Percentiles rank a stretch among this genome's conserved stretches.
Evolutionary conservation across 1,284 basidiomycete genomes (phyloP).

Genomic region (Ustilago cynodontis): DNA sequence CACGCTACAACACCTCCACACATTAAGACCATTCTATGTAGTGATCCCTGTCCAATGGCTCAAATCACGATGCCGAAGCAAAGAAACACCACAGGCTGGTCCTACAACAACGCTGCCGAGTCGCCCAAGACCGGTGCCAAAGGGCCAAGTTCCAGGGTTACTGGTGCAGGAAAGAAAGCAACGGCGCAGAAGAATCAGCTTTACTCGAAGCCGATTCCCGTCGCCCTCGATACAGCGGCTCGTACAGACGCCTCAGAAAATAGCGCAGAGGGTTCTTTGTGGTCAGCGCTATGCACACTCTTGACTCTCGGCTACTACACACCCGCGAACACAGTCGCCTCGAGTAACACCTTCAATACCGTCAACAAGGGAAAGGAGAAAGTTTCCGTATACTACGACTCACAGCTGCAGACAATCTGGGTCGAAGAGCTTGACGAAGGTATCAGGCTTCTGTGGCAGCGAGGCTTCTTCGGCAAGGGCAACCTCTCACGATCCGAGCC

Average conservation of each 20-base stretch:
- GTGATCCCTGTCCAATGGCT: no score
- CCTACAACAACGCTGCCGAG: slow-evolving; percentile 48
- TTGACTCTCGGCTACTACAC: slow-evolving; percentile 37
- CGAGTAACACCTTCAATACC: neutral
- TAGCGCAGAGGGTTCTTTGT: slow-evolving; percentile 11
- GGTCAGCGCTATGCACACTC: slow-evolving; percentile 21
- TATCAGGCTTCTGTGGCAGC: slow-evolving; percentile 79
- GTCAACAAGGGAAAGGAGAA: slow-evolving; percentile 24
- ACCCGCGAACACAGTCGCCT: neutral
- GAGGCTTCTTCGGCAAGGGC: slow-evolving; percentile 98
- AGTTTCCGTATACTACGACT: slow-evolving; percentile 50
- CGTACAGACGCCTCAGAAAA: neutral
- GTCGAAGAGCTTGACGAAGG: slow-evolving; percentile 55
- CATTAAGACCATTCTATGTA: no score
- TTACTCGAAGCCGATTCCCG: slow-evolving; percentile 57
- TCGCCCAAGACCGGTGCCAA: slow-evolving; percentile 24
- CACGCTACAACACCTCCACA: neutral
- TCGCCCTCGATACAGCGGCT: slow-evolving; percentile 20
- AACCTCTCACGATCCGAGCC: slow-evolving; percentile 93
- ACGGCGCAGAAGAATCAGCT: slow-evolving; percentile 55
- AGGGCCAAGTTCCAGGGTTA: slow-evolving; percentile 22
- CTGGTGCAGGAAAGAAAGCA: slow-evolving; percentile 61
- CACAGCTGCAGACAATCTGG: slow-evolving; percentile 55
- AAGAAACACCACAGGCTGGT: slow-evolving; percentile 50
- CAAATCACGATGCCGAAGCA: slow-evolving; percentile 38